phyloP scores from a whole-genome alignment of 805 yeast species.

The Barnettozyma pratensis region DNA sequence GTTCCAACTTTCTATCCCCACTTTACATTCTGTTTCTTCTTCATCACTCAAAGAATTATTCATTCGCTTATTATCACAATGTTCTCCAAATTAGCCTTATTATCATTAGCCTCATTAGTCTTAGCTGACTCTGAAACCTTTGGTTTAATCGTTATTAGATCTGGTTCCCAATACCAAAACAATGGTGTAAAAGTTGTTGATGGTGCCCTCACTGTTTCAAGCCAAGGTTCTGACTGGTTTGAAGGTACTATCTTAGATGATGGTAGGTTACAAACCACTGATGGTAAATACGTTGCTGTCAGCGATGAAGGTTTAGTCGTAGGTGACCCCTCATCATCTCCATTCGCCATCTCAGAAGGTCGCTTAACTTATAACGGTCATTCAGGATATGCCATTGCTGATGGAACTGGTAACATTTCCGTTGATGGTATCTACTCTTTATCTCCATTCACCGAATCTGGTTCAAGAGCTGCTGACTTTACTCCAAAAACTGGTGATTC shows the following conservation, averaged over 20 bases:
- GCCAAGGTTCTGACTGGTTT: constrained; percentile 9
- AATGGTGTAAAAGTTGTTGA: constrained; percentile 18
- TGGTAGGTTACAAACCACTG: constrained; percentile 27
- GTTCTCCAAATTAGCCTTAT: constrained; percentile 17
- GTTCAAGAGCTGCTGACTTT: constrained; percentile 23
- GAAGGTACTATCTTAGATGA: constrained; percentile 26
- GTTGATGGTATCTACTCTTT: constrained; percentile 17
- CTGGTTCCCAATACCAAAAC: constrained; percentile 33
- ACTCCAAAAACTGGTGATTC: constrained; percentile 18
- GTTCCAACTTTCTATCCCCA: background rate
- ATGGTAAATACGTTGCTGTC: constrained; percentile 27
- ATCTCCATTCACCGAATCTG: constrained; percentile 16
- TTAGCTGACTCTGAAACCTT: constrained; percentile 34
- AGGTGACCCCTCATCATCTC: constrained; percentile 19
- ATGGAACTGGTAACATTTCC: constrained; percentile 19
- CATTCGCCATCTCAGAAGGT: constrained; percentile 36
- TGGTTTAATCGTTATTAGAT: constrained; percentile 30
- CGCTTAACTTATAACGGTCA: constrained; percentile 32
- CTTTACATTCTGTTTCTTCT: background rate
- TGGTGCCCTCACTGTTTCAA: constrained; percentile 16
- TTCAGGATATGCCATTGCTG: constrained; percentile 32
- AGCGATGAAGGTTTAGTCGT: constrained; percentile 9
- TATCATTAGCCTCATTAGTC: constrained; percentile 26
- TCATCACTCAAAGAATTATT: background rate
- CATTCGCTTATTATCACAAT: constrained; percentile 5